Evolutionary conservation across 129 eudicot species (phyloP), one percentile per base, ranked within the genome.

Genomic region (Flaveria linearis): DNA sequence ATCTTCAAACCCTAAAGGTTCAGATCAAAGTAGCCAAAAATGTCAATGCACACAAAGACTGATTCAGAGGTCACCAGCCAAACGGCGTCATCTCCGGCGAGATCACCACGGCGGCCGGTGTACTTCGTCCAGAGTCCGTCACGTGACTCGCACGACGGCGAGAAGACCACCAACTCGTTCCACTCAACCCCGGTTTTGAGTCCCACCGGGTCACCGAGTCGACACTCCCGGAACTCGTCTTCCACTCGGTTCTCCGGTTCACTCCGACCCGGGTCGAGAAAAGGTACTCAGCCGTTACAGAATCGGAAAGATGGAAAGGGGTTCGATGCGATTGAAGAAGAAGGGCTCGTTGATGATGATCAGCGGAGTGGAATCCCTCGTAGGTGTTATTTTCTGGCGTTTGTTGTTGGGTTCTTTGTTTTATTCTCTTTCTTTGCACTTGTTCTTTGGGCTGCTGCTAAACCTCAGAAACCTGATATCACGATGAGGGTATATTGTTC

Each of bases 151-250:
- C 99, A 95, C 88, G 97, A 95, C 81, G 99, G 99, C 12, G 99
- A 95, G 28, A 95, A 95, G 78, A 95, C 92, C 71, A 86, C 99
- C 7, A 95, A 89, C 77, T 91, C 97, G 1, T 95, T 95, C 82
- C 99, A 95, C 80, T 95, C 99, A 13, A 95, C 99, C 3, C 99
- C 99, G 0, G 94, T 91, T 1, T 81, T 91, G 64, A 95, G 96
- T 74, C 99, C 99, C 57, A 89, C 82, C 89, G 99, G 95, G 8
- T 95, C 99, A 1, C 99, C 99, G 45, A 97, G 99, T 28, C 99
- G 87, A 18, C 96, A 91, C 79, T 95, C 97, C 15, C 92, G 99
- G 0, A 95, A 91, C 84, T 91, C 97, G 13, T 91, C 97, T 4
- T 95, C 99, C 52, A 95, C 99, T 30, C 85, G 99, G 41, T 95